These are phyloP conservation scores for Gonium pectorale DNA, from an alignment of 139 green algal genomes.

Conservation along the genomic window DNA sequence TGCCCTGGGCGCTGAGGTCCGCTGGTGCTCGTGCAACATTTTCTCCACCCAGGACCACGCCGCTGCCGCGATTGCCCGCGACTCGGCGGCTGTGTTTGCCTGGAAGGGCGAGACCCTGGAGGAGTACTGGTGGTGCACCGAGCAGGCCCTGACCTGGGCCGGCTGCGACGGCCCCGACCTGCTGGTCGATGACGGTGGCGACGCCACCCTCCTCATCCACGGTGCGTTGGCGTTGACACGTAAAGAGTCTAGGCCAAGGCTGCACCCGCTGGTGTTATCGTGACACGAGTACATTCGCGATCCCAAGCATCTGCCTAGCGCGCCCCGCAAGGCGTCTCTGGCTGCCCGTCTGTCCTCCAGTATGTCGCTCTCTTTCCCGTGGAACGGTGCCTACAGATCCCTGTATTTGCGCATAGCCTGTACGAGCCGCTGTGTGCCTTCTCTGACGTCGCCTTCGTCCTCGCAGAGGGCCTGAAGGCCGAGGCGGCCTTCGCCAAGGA, in stretches of 20 bases:
- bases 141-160: slow-evolving; percentile 93
- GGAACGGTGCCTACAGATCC: no score
- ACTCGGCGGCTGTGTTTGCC: slow-evolving; percentile 96
- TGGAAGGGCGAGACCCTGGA: slow-evolving; percentile 99
- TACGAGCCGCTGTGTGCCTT: no score
- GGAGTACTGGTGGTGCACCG: slow-evolving; percentile 99
- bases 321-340: no score
- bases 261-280: no score
- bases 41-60: slow-evolving; percentile 99
- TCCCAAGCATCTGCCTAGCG: no score
- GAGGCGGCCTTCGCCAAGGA: slow-evolving; percentile 94
- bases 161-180: slow-evolving; percentile 90
- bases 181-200: slow-evolving; percentile 98
- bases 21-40: slow-evolving; percentile 99
- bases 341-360: no score
- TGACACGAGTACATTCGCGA: no score
- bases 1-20: slow-evolving; percentile 95
- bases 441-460: no score
- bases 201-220: slow-evolving; percentile 99
- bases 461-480: slow-evolving; percentile 95
- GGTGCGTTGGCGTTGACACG: no score
- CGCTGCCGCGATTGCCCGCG: slow-evolving; percentile 95
- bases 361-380: no score
- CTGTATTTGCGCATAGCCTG: no score
- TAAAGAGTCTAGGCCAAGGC: no score